A percentile compares a stretch with the other conserved stretches of the same genome.
Evolutionary conservation across 345 rosid genomes (phyloP).

Genomic region (Carallia brachiata): DNA sequence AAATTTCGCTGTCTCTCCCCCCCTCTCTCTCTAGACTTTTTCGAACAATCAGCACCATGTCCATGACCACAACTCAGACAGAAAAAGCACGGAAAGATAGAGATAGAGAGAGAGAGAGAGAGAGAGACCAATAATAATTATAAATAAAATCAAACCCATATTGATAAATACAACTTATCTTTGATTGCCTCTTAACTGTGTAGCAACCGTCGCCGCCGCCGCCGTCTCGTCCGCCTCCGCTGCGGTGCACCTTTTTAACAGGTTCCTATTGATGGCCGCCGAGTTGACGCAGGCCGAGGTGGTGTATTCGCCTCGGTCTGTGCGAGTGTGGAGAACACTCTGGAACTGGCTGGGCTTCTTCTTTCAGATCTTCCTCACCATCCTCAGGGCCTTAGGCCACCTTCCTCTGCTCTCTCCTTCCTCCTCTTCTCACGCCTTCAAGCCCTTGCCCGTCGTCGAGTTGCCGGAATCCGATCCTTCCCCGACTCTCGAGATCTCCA

Average conservation of each 20-base stretch:
- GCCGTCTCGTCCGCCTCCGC: not conserved
- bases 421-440: slow-evolving; percentile 54
- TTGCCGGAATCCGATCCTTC: slow-evolving; percentile 51
- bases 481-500: slow-evolving; percentile 48
- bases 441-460: slow-evolving; percentile 74
- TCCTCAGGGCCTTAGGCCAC: slow-evolving; percentile 66
- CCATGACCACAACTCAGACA: too few relatives aligned
- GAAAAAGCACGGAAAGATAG: too few relatives aligned
- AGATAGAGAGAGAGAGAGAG: too few relatives aligned
- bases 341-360: slow-evolving; percentile 78
- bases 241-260: not conserved
- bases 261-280: slow-evolving; percentile 39
- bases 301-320: slow-evolving; percentile 61
- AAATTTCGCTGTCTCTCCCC: too few relatives aligned
- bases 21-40: too few relatives aligned
- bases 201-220: not conserved
- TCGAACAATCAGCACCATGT: too few relatives aligned
- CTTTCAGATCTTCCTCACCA: slow-evolving; percentile 75
- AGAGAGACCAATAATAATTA: too few relatives aligned
- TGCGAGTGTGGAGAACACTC: slow-evolving; percentile 65
- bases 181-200: not conserved
- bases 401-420: slow-evolving; percentile 67
- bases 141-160: too few relatives aligned
- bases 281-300: slow-evolving; percentile 95
- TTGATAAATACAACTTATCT: not conserved